Conservation (phyloP, 345 rosid genomes). For the Erysimum cheiranthoides region DNA sequence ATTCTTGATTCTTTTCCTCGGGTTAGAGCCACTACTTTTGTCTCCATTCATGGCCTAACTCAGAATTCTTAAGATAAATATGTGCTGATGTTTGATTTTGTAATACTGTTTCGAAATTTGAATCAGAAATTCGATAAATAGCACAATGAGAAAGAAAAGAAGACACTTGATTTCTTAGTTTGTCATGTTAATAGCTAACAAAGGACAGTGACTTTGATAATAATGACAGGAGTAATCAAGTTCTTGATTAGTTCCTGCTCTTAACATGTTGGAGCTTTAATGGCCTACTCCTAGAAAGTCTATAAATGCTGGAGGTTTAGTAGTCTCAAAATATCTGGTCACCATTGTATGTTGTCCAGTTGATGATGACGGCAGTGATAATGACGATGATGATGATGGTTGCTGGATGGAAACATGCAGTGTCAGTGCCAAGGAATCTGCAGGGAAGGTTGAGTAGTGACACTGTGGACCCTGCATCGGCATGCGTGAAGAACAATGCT, state of each 20-base stretch:
- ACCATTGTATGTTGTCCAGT: conserved; percentile 42
- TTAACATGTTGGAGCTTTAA: conserved; percentile 29
- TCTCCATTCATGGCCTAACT: conserved; percentile 5
- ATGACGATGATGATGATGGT: conserved; percentile 49
- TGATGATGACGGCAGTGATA: conserved; percentile 39
- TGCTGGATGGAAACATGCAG: conserved; percentile 53
- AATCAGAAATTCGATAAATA: background rate
- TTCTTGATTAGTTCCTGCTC: conserved; percentile 27
- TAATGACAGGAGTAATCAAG: conserved; percentile 31
- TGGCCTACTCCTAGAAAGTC: conserved; percentile 69
- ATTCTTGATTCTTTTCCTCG: conserved; percentile 21
- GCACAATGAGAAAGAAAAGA: conserved; percentile 25
- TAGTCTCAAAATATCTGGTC: conserved; percentile 32
- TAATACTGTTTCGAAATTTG: conserved; percentile 1
- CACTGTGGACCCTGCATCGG: conserved; percentile 47
- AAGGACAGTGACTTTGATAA: conserved; percentile 24
- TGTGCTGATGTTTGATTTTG: conserved; percentile 20
- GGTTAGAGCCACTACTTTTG: background rate
- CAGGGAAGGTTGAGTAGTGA: conserved; percentile 45
- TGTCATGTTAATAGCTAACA: conserved; percentile 26
- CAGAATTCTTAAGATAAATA: background rate
- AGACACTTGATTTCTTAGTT: conserved; percentile 8
- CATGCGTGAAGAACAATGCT: conserved; percentile 34
- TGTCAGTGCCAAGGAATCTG: conserved; percentile 52
- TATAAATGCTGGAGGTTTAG: conserved; percentile 54